Evolutionary conservation across 2,329 filamentous ascomycete genomes (phyloP), one percentile per base, ranked within the genome.

Genomic region (Sporothrix mexicana): DNA sequence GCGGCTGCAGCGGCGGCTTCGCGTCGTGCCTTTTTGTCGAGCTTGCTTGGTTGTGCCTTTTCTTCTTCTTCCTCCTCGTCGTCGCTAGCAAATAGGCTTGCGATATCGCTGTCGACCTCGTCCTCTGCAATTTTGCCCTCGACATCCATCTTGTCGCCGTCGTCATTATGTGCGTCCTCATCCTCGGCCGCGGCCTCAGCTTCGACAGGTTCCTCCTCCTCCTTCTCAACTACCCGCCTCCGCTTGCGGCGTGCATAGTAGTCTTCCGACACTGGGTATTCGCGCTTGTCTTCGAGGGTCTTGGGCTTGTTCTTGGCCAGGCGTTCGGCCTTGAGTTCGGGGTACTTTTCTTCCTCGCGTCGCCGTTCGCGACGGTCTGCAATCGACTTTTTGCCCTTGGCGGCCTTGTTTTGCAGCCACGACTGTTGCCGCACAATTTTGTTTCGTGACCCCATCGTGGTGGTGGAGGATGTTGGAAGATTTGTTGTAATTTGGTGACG

Each of bases 261-360:
- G 67, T 86, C 81, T 72, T 87, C 87, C 66, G 90, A 90, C 68
- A 95, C 91, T 78, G 98, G 95, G 93, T 94, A 98, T 45, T 93
- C 90, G 80, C 96, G 90, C 85, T 97, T 97, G 78, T 90, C 89
- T 78, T 98, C 95, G 73, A 97, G 87, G 0, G 94, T 97, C 71
- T 89, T 81, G 0, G 96, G 92, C 59, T 94, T 87, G 83, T 97
- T 97, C 76, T 88, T 89, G 74, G 90, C 90, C 74, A 95, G 85
- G 77, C 96, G 89, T 76, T 92, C 88, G 74, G 89, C 89, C 77
- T 90, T 90, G 74, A 97, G 82, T 73, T 89, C 87, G 1, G 95
- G 95, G 78, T 98, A 90, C 81, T 92, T 93, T 76, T 91, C 88
- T 82, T 99, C 96, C 79, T 95, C 93, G 82, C 92, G 93, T 83